Evolutionary conservation across 1,284 basidiomycete species (phyloP).

Genomic region (Puccinia brachypodii): DNA sequence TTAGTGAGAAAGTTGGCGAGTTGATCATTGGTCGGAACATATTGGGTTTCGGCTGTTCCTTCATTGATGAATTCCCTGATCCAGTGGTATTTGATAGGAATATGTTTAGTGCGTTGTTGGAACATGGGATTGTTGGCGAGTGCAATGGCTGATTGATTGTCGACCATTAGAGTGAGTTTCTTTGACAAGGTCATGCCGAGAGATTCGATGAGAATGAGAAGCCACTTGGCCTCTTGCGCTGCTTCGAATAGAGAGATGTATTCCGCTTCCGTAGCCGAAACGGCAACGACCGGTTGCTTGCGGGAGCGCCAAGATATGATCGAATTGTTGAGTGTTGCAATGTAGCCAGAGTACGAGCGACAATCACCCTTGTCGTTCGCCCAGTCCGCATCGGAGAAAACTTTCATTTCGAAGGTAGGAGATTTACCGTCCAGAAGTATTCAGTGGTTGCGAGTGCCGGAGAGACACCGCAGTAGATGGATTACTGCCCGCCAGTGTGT

Average conservation of each 20-base stretch:
- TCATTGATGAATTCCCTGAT: constrained; percentile 37
- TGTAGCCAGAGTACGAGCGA: background rate
- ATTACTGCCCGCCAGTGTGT: background rate
- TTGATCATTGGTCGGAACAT: constrained; percentile 33
- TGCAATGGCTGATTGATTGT: constrained; percentile 49
- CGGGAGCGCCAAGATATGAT: background rate
- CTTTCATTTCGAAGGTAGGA: background rate
- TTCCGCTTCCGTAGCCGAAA: background rate
- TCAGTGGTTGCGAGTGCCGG: background rate
- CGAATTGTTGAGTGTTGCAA: background rate
- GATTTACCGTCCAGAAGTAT: background rate
- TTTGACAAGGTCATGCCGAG: background rate
- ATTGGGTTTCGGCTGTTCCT: constrained; percentile 15
- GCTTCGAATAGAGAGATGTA: background rate
- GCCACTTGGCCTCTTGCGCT: constrained; percentile 4
- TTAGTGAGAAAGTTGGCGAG: constrained; percentile 50
- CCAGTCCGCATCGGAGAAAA: background rate
- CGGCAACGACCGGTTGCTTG: background rate
- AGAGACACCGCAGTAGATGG: background rate
- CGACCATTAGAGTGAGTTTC: background rate
- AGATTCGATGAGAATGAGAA: background rate
- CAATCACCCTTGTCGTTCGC: background rate
- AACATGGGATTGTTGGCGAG: constrained; percentile 45
- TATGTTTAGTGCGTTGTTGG: constrained; percentile 44
- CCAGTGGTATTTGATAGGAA: constrained; percentile 48